Evolutionary conservation across 2,329 filamentous ascomycete genomes (phyloP).

Genomic region (Penicillium sumatraense): DNA sequence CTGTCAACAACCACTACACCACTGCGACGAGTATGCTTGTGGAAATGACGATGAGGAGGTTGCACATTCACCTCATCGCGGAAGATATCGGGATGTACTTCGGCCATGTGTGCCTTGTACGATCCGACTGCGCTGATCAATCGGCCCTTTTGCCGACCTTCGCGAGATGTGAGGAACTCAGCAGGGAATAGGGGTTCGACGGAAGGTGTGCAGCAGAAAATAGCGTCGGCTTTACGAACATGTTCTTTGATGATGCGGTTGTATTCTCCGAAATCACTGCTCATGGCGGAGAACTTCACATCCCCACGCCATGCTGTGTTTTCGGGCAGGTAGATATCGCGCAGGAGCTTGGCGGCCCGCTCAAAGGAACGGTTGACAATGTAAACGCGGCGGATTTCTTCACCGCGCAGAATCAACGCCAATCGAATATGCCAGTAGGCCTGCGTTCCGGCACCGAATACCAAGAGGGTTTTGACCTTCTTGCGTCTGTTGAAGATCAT

Average conservation of each 20-base stretch:
- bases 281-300: slow-evolving; percentile 71
- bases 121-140: slow-evolving; percentile 51
- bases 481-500: slow-evolving; percentile 68
- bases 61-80: slow-evolving; percentile 61
- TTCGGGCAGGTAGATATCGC: slow-evolving; percentile 58
- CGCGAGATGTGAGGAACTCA: slow-evolving; percentile 68
- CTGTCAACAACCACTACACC: slow-evolving; percentile 69
- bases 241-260: slow-evolving; percentile 70
- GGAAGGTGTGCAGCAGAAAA: slow-evolving; percentile 88
- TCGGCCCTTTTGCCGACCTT: slow-evolving; percentile 50
- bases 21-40: slow-evolving; percentile 59
- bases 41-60: slow-evolving; percentile 51
- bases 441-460: slow-evolving; percentile 88
- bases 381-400: slow-evolving; percentile 76
- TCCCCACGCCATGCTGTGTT: slow-evolving; percentile 65
- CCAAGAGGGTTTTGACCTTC: slow-evolving; percentile 73
- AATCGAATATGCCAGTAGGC: slow-evolving; percentile 94
- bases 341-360: slow-evolving; percentile 52
- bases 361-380: slow-evolving; percentile 73
- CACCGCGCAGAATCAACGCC: slow-evolving; percentile 68
- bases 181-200: slow-evolving; percentile 75
- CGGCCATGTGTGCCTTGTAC: slow-evolving; percentile 75
- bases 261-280: slow-evolving; percentile 72
- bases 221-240: slow-evolving; percentile 71
- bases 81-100: slow-evolving; percentile 78